Evolutionary conservation across 331 rosid genomes (phyloP).

Genomic region (Ulmus americana): DNA sequence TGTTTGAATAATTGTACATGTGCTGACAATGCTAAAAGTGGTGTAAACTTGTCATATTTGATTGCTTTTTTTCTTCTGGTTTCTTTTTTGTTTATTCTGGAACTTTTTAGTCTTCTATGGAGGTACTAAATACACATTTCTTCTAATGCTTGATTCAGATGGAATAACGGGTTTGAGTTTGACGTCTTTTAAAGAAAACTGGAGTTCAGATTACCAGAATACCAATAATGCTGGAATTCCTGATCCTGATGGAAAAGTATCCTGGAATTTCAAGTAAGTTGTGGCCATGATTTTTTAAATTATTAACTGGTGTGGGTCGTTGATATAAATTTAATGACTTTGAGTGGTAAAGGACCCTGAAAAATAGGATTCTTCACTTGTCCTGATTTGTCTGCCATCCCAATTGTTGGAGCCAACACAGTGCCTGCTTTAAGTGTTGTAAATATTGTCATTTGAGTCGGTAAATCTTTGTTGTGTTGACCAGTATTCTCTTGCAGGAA

Average conservation of each 20-base stretch:
- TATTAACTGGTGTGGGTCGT: not conserved
- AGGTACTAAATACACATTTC: conserved; percentile 17
- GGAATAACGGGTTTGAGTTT: conserved; percentile 79
- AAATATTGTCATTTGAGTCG: not conserved
- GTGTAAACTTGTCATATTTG: not conserved
- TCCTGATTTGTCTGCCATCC: not conserved
- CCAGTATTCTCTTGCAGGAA: not conserved
- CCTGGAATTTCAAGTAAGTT: conserved; percentile 89
- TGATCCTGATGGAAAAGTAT: conserved; percentile 49
- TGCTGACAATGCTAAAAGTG: not conserved
- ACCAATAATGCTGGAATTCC: conserved; percentile 84
- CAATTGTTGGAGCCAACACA: not conserved
- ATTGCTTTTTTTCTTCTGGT: not conserved
- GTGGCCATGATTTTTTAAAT: not conserved
- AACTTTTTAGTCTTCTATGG: conserved; percentile 10
- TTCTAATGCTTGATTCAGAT: conserved; percentile 39
- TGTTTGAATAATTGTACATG: not conserved
- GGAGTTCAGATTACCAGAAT: conserved; percentile 78
- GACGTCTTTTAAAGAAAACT: conserved; percentile 55
- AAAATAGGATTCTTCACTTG: not conserved
- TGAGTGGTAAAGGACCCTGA: not conserved
- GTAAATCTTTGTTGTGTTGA: not conserved
- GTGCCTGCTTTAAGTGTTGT: not conserved
- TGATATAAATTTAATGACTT: not conserved
- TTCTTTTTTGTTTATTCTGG: not conserved